Conservation (phyloP, 352 stramenopile species). For the Pythium chondricola region DNA sequence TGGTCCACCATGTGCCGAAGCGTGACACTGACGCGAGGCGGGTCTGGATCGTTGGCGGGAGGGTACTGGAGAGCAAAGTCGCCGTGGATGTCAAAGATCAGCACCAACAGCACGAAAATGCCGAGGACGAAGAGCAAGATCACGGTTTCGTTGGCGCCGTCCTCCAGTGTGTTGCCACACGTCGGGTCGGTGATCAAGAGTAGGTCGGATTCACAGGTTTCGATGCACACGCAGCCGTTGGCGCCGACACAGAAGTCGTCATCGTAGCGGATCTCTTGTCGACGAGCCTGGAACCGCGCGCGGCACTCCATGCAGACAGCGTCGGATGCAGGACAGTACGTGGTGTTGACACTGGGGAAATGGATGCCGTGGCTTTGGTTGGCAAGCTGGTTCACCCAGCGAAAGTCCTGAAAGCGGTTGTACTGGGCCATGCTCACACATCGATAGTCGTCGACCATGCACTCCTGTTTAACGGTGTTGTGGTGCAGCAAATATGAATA, state of each 20-base stretch:
- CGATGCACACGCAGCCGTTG: neutral
- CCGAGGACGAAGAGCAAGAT: too few relatives aligned
- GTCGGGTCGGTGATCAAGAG: too few relatives aligned
- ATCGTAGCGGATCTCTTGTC: neutral
- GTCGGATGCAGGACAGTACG: neutral
- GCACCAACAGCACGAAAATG: too few relatives aligned
- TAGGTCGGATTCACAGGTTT: neutral
- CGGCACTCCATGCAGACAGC: neutral
- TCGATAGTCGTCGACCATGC: neutral
- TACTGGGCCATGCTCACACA: neutral
- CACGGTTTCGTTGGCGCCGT: too few relatives aligned
- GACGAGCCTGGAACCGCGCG: neutral
- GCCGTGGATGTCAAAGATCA: too few relatives aligned
- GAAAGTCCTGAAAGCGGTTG: neutral
- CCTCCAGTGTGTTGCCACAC: too few relatives aligned
- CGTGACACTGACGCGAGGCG: too few relatives aligned
- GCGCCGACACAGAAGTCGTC: neutral
- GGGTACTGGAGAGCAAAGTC: too few relatives aligned
- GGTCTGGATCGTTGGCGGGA: too few relatives aligned
- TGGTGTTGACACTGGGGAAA: neutral
- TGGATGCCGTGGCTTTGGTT: neutral
- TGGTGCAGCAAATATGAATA: too few relatives aligned
- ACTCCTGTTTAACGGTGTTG: too few relatives aligned
- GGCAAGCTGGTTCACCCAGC: neutral
- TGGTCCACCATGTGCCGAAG: slow-evolving; percentile 1